phyloP scores from a whole-genome alignment of 78 protist genomes.

The Dictyostelium intermedium region DNA sequence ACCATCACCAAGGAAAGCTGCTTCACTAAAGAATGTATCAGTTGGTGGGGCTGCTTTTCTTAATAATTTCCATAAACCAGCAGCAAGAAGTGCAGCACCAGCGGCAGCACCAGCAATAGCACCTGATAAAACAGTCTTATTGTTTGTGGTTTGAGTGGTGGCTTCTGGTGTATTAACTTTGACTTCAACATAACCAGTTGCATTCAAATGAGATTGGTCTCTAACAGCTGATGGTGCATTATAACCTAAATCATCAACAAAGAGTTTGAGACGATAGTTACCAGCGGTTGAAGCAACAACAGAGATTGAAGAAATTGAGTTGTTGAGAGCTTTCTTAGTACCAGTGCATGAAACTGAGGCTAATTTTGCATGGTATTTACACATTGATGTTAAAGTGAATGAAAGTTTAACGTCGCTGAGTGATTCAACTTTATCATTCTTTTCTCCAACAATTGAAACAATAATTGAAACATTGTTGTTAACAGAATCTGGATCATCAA shows the following conservation, averaged over 20 bases:
- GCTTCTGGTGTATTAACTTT: not conserved
- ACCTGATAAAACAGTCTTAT: constrained; percentile 58
- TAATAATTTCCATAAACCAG: constrained; percentile 44
- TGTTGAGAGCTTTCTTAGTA: not conserved
- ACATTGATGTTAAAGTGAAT: not conserved
- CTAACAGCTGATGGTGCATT: not conserved
- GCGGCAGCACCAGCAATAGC: constrained; percentile 62
- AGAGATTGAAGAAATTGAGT: not conserved
- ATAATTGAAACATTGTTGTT: not conserved
- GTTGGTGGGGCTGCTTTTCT: constrained; percentile 56
- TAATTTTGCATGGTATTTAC: not conserved
- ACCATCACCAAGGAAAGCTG: constrained; percentile 8
- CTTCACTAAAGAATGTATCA: constrained; percentile 65
- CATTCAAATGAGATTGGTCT: not conserved
- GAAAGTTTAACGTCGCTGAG: not conserved
- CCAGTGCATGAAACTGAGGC: not conserved
- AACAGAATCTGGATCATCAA: constrained; percentile 13
- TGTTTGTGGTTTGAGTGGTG: not conserved
- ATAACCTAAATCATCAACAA: constrained; percentile 21
- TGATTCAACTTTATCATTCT: not conserved
- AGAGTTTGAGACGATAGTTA: not conserved
- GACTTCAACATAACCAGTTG: not conserved
- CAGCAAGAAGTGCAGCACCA: not conserved
- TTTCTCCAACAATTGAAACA: not conserved
- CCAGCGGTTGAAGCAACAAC: not conserved